These are phyloP conservation scores for Leishmania amazonensis DNA, from an alignment of 208 protist species.

Conservation along the genomic window DNA sequence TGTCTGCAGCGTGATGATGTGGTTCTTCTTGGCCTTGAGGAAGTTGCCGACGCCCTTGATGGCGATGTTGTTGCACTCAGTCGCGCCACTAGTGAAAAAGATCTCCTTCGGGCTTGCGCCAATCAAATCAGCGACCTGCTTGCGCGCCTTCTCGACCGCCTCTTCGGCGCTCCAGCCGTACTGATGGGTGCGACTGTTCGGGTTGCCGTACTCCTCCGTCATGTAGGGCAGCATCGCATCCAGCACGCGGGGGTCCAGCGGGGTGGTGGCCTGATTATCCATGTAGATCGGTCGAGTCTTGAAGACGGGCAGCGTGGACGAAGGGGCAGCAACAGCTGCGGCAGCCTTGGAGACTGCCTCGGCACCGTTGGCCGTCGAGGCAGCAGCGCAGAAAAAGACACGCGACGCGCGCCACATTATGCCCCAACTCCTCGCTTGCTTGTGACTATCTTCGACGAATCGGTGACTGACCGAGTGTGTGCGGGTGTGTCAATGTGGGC, in stretches of 20 bases:
- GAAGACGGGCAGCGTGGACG: neutral
- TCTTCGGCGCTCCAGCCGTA: slow-evolving; percentile 97
- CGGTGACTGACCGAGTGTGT: neutral
- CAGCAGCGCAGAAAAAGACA: slow-evolving; percentile 26
- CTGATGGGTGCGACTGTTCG: slow-evolving; percentile 97
- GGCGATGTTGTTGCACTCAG: slow-evolving; percentile 99
- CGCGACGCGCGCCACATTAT: slow-evolving; percentile 54
- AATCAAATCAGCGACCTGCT: slow-evolving; percentile 93
- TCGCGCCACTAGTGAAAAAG: slow-evolving; percentile 99
- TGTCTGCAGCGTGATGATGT: slow-evolving; percentile 98
- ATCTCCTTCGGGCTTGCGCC: slow-evolving; percentile 97
- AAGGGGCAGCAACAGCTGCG: slow-evolving; percentile 7
- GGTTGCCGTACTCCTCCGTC: slow-evolving; percentile 98
- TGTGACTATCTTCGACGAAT: neutral
- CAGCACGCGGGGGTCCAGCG: slow-evolving; percentile 98
- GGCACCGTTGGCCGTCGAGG: neutral
- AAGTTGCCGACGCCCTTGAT: slow-evolving; percentile 99
- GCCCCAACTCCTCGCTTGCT: neutral
- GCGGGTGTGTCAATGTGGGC: neutral
- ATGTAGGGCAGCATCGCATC: slow-evolving; percentile 99
- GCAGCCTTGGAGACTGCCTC: slow-evolving; percentile 10
- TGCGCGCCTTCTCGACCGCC: slow-evolving; percentile 95
- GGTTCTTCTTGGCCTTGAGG: slow-evolving; percentile 97
- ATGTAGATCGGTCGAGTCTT: slow-evolving; percentile 92
- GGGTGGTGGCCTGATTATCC: slow-evolving; percentile 96